Evolutionary conservation across 805 yeast genomes (phyloP), one percentile per base, ranked within the genome.

Genomic region (Candida silvatica): DNA sequence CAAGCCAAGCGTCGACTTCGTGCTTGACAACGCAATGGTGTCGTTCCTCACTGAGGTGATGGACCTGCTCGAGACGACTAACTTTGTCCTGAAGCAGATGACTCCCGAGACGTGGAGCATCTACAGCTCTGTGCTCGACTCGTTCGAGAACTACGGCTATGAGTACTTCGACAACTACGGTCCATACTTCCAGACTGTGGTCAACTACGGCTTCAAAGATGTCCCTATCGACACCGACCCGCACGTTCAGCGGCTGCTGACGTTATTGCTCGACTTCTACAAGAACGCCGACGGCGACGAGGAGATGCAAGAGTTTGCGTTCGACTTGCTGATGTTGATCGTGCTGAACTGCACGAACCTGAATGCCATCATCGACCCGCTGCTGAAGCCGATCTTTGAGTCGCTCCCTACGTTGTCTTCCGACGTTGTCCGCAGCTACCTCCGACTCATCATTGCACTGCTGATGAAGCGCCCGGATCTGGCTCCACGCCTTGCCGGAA

Each of bases 1-100:
- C 33, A 59, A 69, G 32, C 94, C 95, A 5, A 77, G 79, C 12
- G 73, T 86, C 30, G 70, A 70, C 40, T 74, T 69, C 44, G 81
- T 88, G 5, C 65, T 90, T 27, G 69, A 63, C 24, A 70, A 81
- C 49, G 73, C 73, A 27, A 56, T 84, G 46, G 77, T 76, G 34
- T 90, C 84, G 47, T 84, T 83, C 50, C 71, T 80, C 45, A 70
- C 81, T 27, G 95, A 86, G 52, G 66, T 75, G 29, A 73, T 86
- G 52, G 94, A 84, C 41, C 64, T 92, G 30, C 56, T 69, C 33
- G 79, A 73, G 49, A 74, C 84, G 32, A 80, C 78, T 35, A 77
- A 76, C 45, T 73, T 77, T 41, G 73, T 84, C 16, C 74, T 79
- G 14, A 60, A 64, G 39, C 39, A 43, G 15, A 46, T 58, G 27